Evolutionary conservation across 306 rosid genomes (phyloP).

Genomic region (Rubus idaeus): DNA sequence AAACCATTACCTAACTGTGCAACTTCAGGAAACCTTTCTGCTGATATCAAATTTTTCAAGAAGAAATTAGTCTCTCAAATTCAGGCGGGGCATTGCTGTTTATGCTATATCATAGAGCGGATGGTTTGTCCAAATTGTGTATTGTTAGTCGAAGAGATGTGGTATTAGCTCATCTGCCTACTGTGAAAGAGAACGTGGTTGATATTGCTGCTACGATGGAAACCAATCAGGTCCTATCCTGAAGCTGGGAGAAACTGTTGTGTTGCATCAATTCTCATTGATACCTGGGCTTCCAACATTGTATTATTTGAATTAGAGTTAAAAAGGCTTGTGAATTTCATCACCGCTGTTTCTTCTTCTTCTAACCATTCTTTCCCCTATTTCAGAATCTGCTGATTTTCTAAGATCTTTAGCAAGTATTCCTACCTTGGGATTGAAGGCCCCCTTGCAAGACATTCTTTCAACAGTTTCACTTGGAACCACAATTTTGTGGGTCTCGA

Average conservation of each 20-base stretch:
- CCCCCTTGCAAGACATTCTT: slow-evolving; percentile 25
- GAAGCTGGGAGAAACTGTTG: slow-evolving; percentile 18
- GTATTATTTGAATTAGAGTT: slow-evolving; percentile 36
- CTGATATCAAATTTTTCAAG: slow-evolving; percentile 23
- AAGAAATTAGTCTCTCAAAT: slow-evolving; percentile 14
- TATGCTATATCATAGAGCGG: neutral
- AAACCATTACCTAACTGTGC: slow-evolving; percentile 28
- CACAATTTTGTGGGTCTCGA: slow-evolving; percentile 12
- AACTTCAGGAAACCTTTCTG: slow-evolving; percentile 25
- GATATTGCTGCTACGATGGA: slow-evolving; percentile 14
- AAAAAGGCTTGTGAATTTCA: slow-evolving; percentile 32
- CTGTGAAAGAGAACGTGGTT: slow-evolving; percentile 8
- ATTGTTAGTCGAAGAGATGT: slow-evolving; percentile 15
- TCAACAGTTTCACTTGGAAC: slow-evolving; percentile 23
- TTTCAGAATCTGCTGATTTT: slow-evolving; percentile 33
- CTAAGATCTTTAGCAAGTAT: slow-evolving; percentile 26
- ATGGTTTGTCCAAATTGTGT: slow-evolving; percentile 3
- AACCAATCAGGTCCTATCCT: slow-evolving; percentile 17
- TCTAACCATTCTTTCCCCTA: slow-evolving; percentile 42
- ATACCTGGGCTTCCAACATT: slow-evolving; percentile 38
- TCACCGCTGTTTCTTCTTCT: slow-evolving; percentile 21
- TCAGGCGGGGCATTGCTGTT: slow-evolving; percentile 17
- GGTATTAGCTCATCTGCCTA: slow-evolving; percentile 20
- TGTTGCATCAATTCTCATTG: slow-evolving; percentile 37
- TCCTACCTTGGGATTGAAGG: slow-evolving; percentile 23